Evolutionary conservation across 768 basidiomycete genomes (phyloP).

Genomic region (Suillus subaureus): DNA sequence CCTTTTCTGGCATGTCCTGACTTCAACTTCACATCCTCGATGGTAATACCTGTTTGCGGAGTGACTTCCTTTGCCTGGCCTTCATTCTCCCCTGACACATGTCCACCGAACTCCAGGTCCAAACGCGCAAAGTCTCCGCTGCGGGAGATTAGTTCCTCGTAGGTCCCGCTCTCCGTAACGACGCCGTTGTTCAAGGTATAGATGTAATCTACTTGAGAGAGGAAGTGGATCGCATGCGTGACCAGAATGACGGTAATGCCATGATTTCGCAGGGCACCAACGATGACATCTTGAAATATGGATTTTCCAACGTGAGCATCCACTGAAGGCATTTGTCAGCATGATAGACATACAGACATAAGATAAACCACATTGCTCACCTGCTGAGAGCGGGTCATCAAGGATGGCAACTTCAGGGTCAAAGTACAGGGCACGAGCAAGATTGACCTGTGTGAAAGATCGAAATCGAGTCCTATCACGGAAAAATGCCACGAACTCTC

Average conservation of each 20-base stretch:
- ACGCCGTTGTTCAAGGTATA: conserved; percentile 46
- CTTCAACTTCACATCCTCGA: conserved; percentile 41
- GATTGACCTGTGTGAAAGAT: conserved; percentile 50
- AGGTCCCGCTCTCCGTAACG: conserved; percentile 54
- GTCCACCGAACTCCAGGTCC: conserved; percentile 63
- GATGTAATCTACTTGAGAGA: conserved; percentile 53
- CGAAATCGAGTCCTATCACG: background rate
- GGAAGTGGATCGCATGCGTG: conserved; percentile 58
- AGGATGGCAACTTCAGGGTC: conserved; percentile 63
- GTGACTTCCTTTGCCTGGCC: conserved; percentile 26
- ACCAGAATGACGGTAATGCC: conserved; percentile 58
- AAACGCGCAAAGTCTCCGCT: conserved; percentile 60
- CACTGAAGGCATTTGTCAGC: conserved; percentile 37
- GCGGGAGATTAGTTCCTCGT: conserved; percentile 47
- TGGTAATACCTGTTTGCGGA: conserved; percentile 15
- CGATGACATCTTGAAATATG: conserved; percentile 65
- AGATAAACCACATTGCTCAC: conserved; percentile 31
- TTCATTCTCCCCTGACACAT: conserved; percentile 35
- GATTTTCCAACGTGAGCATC: conserved; percentile 76
- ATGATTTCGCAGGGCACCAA: conserved; percentile 42
- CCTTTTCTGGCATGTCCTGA: conserved; percentile 34
- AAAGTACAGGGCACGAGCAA: conserved; percentile 69
- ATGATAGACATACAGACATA: background rate
- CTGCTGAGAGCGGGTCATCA: conserved; percentile 68
- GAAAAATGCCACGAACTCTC: conserved; percentile 26